phyloP scores from a whole-genome alignment of 805 yeast species.

The Torulaspora microellipsoides region DNA sequence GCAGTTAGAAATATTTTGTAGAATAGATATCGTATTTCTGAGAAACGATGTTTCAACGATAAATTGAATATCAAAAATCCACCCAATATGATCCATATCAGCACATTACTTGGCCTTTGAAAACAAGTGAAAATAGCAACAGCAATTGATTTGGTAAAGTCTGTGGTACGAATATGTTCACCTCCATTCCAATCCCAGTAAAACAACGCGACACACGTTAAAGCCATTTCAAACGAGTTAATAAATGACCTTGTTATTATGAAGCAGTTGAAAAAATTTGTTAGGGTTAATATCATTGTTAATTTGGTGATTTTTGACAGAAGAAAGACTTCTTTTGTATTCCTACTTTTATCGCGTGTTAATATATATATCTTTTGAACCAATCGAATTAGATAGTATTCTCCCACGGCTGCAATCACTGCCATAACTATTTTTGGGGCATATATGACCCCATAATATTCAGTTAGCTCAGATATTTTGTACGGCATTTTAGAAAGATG shows the following conservation, averaged over 20 bases:
- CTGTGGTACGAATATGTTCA: conserved; percentile 11
- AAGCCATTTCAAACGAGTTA: conserved; percentile 70
- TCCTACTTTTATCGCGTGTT: conserved; percentile 17
- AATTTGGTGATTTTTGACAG: conserved; percentile 18
- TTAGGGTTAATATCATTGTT: conserved; percentile 20
- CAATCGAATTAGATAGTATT: conserved; percentile 51
- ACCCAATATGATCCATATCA: conserved; percentile 73
- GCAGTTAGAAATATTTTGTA: conserved; percentile 23
- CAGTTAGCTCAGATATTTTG: conserved; percentile 33
- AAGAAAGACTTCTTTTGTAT: conserved; percentile 4
- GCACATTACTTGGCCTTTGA: conserved; percentile 77
- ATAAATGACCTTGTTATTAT: conserved; percentile 78
- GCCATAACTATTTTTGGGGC: conserved; percentile 71
- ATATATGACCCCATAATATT: conserved; percentile 40
- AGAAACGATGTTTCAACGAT: conserved; percentile 8
- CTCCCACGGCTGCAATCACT: conserved; percentile 65
- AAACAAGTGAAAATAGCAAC: conserved; percentile 62
- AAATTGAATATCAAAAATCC: conserved; percentile 23
- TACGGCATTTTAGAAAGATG: conserved; percentile 4
- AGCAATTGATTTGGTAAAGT: conserved; percentile 38
- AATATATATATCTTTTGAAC: conserved; percentile 31
- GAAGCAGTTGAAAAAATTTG: conserved; percentile 68
- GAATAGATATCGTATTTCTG: conserved; percentile 12
- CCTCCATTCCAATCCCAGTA: conserved; percentile 63
- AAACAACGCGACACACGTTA: conserved; percentile 62